Percentiles rank a stretch among this genome's conserved stretches.
Conservation (phyloP, 2,329 filamentous ascomycete species). For the Microcyclospora pomicola region DNA sequence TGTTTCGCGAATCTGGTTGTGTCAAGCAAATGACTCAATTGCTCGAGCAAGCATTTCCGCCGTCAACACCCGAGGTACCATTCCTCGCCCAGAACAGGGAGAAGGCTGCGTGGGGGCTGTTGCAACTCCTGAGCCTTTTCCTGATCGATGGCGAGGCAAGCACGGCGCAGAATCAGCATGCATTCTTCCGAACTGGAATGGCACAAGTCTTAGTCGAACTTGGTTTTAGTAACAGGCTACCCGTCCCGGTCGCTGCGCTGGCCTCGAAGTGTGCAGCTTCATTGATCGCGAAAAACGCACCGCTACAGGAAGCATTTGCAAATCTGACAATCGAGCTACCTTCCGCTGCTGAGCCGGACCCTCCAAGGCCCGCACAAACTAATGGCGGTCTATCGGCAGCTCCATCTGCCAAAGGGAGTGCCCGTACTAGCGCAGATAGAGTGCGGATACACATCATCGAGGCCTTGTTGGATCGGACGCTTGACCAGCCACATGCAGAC, state of each 20-base stretch:
- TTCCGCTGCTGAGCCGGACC: background rate
- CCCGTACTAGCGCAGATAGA: slow-evolving; percentile 24
- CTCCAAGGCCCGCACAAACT: slow-evolving; percentile 10
- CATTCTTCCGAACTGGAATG: slow-evolving; percentile 73
- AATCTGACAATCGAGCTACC: slow-evolving; percentile 57
- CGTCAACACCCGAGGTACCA: slow-evolving; percentile 13
- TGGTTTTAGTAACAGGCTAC: slow-evolving; percentile 61
- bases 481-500: slow-evolving; percentile 51
- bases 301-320: slow-evolving; percentile 77
- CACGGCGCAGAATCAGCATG: slow-evolving; percentile 68
- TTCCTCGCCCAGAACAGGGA: slow-evolving; percentile 48
- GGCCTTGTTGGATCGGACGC: slow-evolving; percentile 68
- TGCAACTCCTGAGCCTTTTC: slow-evolving; percentile 78
- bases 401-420: slow-evolving; percentile 13
- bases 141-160: slow-evolving; percentile 66
- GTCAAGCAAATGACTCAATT: slow-evolving; percentile 58
- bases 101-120: slow-evolving; percentile 80
- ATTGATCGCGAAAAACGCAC: slow-evolving; percentile 67
- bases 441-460: slow-evolving; percentile 70
- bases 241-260: slow-evolving; percentile 69
- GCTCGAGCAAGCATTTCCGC: slow-evolving; percentile 40
- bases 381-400: slow-evolving; percentile 15
- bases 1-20: slow-evolving; percentile 82
- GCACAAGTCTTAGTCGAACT: slow-evolving; percentile 68
- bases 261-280: slow-evolving; percentile 77